A percentile compares a stretch with the other conserved stretches of the same genome.
Evolutionary conservation across 2,329 filamentous ascomycete genomes (phyloP).

Genomic region (Claviceps sp.): DNA sequence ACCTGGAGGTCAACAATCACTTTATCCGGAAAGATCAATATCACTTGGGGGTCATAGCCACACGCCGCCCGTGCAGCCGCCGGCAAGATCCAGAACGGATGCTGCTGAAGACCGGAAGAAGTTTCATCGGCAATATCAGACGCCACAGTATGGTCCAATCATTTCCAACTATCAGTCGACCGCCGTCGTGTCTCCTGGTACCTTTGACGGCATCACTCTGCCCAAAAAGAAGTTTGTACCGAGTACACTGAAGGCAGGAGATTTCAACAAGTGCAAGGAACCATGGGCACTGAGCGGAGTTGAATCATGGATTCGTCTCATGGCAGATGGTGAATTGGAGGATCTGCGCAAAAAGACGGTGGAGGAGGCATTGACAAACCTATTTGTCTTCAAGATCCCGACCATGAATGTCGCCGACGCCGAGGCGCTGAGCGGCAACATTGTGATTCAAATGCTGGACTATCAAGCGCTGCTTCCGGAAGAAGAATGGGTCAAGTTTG

Average conservation of each 20-base stretch:
- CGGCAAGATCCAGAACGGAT: constrained; percentile 89
- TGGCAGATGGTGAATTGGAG: constrained; percentile 86
- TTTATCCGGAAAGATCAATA: constrained; percentile 55
- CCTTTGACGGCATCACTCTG: constrained; percentile 73
- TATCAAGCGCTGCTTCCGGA: constrained; percentile 69
- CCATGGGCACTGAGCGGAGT: constrained; percentile 92
- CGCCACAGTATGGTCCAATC: constrained; percentile 35
- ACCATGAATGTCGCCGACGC: constrained; percentile 98
- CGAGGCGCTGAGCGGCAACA: constrained; percentile 66
- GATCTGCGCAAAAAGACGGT: constrained; percentile 77
- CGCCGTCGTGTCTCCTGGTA: constrained; percentile 37
- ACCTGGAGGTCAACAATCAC: constrained; percentile 20
- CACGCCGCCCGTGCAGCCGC: constrained; percentile 63
- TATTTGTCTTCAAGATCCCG: constrained; percentile 90
- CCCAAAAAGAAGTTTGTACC: constrained; percentile 79
- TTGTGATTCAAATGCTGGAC: constrained; percentile 68
- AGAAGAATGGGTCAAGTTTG: constrained; percentile 97
- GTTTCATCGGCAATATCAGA: constrained; percentile 37
- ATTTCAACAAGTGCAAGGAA: constrained; percentile 75
- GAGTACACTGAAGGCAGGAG: constrained; percentile 63
- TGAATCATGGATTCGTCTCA: constrained; percentile 70
- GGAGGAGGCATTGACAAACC: constrained; percentile 71
- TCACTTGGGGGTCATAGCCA: constrained; percentile 74
- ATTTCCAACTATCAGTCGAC: constrained; percentile 45
- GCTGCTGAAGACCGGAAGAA: constrained; percentile 58